Base-by-base conservation (phyloP, 2,329 filamentous ascomycete genomes). In the Trichophyton simii region DNA sequence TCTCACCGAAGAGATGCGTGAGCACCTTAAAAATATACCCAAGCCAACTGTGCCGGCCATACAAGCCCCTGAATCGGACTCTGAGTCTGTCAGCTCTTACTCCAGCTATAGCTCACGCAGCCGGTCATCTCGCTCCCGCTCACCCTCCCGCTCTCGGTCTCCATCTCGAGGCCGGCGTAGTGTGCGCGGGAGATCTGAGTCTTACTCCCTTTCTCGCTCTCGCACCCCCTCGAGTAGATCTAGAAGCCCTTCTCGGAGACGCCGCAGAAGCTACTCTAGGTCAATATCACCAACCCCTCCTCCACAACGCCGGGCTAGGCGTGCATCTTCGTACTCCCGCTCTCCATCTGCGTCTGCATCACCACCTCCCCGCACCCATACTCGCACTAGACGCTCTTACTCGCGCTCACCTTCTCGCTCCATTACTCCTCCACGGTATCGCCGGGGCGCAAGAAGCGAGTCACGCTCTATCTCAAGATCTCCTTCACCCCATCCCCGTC, bases 1-100 rank as follows among this genome's bases (percentile, higher is more conserved):
- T 25, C 81, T 99, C 64, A 99, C 94, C 1, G 94, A 99, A 72
- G 88, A 91, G 66, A 95, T 96, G 90, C 86, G 94, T 73, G 89
- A 95, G 69, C 85, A 87, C 71, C 81, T 99, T 61, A 88, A 91
- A 72, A 96, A 91, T 70, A 84, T 95, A 75, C 91, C 91, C 11
- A 94, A 95, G 71, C 91, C 91, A 2, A 82, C 87, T 1, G 77
- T 88, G 25, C 88, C 88, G 4, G 84, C 89, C 1, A 77, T 88
- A 0, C 79, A 83, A 22, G 78, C 78, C 38, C 74, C 76, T 34
- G 80, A 84, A 57, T 86, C 85, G 0, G 85, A 87, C 63, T 85
- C 85, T 0, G 87, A 88, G 54, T 89, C 79, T 5, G 78, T 77
- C 60, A 81, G 79, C 65, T 80, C 86, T 0, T 83, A 85, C 8